Evolutionary conservation across 1,284 basidiomycete species (phyloP), one percentile per base, ranked within the genome.

Genomic region (Cystobasidium pallidum): DNA sequence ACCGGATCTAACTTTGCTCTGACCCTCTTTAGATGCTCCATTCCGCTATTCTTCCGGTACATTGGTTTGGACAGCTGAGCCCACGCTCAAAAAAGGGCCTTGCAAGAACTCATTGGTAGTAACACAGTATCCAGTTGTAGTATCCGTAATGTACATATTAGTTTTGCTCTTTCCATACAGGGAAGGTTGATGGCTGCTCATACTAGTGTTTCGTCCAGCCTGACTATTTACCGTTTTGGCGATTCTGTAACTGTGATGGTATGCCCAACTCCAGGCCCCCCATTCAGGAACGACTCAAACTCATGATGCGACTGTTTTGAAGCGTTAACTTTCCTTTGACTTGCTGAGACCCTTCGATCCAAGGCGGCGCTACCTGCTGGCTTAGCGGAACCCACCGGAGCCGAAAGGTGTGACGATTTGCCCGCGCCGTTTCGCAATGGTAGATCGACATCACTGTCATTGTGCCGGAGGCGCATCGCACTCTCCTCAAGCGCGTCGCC

Each of bases 401-500:
- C 26, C 21, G 62, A 64, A 30, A 36, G 28, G 2, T 17, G 32
- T 55, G 64, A 51, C 19, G 64, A 66, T 2, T 58, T n/a, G 15
- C 32, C 28, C 39, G 41, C 41, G 21, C 54, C 52, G 10, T 28
- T 58, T n/a, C 58, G 41, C 32, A 70, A 26, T 1, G 68, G 68
- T n/a, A 71, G 51, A 55, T 57, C 39, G 36, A 64, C 32, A 39
- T 64, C 68, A 41, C 49, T 54, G 51, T 39, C 64, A 26, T n/a
- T 54, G 19, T 71, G 68, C 45, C 62, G 24, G 30, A 54, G 36
- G 21, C 68, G 68, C 32, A 71, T 36, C 21, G n/a, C n/a, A n/a
- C 68, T 10, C n/a, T 71, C 68, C 41, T 71, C 68, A 3, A 71
- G 61, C 26, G 61, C 21, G 43, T 76, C 76, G 1, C 75, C 80